phyloP scores from a whole-genome alignment of 371 early-diverging fungal genomes.

The Apophysomyces ossiformis region DNA sequence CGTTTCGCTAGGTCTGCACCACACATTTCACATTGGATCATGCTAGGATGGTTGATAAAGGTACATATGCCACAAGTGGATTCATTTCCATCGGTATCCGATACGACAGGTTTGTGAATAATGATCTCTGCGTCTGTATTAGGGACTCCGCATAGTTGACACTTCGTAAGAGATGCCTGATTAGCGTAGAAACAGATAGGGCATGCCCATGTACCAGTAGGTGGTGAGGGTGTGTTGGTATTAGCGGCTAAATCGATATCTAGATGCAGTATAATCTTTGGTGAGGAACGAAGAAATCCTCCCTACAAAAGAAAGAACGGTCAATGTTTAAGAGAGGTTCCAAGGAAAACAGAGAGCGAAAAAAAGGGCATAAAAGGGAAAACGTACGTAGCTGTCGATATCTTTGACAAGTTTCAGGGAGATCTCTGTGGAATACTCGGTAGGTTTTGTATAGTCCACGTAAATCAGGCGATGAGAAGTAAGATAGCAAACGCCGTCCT shows the following conservation, averaged over 20 bases:
- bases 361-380: not conserved
- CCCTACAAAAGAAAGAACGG: slow-evolving; percentile 37
- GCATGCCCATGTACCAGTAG: slow-evolving; percentile 68
- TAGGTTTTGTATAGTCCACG: slow-evolving; percentile 66
- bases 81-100: slow-evolving; percentile 17
- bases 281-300: slow-evolving; percentile 70
- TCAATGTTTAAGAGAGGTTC: not conserved
- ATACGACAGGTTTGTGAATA: slow-evolving; percentile 1
- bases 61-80: slow-evolving; percentile 78
- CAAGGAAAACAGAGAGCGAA: slow-evolving; percentile 16
- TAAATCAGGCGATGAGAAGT: slow-evolving; percentile 82
- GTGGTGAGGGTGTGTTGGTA: slow-evolving; percentile 16
- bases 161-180: slow-evolving; percentile 50
- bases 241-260: slow-evolving; percentile 24
- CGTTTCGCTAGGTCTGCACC: slow-evolving; percentile 56
- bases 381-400: slow-evolving; percentile 60
- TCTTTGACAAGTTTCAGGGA: slow-evolving; percentile 53
- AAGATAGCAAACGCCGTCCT: slow-evolving; percentile 78
- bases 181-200: slow-evolving; percentile 75
- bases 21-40: slow-evolving; percentile 83
- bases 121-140: slow-evolving; percentile 16
- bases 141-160: slow-evolving; percentile 77
- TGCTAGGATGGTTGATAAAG: slow-evolving; percentile 83
- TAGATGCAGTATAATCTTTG: slow-evolving; percentile 63
- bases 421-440: slow-evolving; percentile 61